Evolutionary conservation across 2,329 filamentous ascomycete genomes (phyloP), one percentile per base, ranked within the genome.

Genomic region (Clonostachys solani): DNA sequence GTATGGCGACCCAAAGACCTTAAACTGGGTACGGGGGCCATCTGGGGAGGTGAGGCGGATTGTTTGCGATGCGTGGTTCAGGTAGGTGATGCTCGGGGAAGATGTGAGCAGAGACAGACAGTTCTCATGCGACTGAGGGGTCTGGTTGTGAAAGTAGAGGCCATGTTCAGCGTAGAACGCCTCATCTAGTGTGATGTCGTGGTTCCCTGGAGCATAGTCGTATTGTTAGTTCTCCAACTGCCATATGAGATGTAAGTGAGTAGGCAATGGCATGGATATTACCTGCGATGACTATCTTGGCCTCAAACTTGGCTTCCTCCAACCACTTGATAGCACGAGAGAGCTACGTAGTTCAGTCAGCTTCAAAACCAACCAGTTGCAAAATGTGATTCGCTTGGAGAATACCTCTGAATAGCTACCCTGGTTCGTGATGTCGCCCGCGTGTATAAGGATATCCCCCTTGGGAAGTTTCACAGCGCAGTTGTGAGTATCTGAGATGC

Each of bases 401-500:
- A 50, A 44, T 35, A 75, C 74, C 66, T 84, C 80, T 7, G 68
- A 69, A 52, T 71, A 70, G 52, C 70, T 84, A 15, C 87, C 87
- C 59, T 86, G 81, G 60, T 89, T 90, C 5, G 86, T 89, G 54
- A 92, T 64, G 60, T 92, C 87, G 7, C 87, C 87, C 2, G 87
- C 86, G 59, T 90, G 86, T 44, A 91, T 83, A 34, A 92, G 72
- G 9, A 92, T 79, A 60, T 92, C 86, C 38, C 87, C 87, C 18
- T 74, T 75, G 0, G 87, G 87, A 2, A 90, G 73, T 55, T 80
- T 84, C 54, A 79, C 72, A 3, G 74, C 73, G 54, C 71, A 75
- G 60, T 88, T 88, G 64, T 91, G 86, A 3, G 86, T 91, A 65
- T 92, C 87, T 5, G 87, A 87, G 47, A 91, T 76, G 66, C 86